Percentiles rank a stretch among this genome's conserved stretches.
Evolutionary conservation across 768 basidiomycete genomes (phyloP).

Genomic region (Gloeophyllum trabeum): DNA sequence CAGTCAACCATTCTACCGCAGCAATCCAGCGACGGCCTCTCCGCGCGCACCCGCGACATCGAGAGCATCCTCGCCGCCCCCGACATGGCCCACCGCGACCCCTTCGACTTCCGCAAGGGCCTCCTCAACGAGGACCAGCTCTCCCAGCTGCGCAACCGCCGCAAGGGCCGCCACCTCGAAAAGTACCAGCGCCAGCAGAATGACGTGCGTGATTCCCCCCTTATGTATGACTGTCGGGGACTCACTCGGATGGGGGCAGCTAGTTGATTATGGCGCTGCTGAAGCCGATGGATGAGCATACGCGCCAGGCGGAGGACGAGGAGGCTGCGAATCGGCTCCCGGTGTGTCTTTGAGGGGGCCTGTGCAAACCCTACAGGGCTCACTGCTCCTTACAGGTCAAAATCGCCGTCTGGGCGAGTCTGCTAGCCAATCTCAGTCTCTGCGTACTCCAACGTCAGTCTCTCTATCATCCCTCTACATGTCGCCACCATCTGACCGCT

Average conservation of each 20-base stretch:
- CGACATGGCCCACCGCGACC: slow-evolving; percentile 38
- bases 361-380: slow-evolving; percentile 1
- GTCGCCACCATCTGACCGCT: slow-evolving; percentile 4
- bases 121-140: slow-evolving; percentile 55
- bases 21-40: not conserved
- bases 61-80: slow-evolving; percentile 28
- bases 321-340: slow-evolving; percentile 57
- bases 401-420: slow-evolving; percentile 78
- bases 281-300: slow-evolving; percentile 86
- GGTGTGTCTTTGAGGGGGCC: slow-evolving; percentile 26
- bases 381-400: slow-evolving; percentile 44
- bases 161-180: slow-evolving; percentile 47
- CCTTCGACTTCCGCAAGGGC: slow-evolving; percentile 53
- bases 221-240: not conserved
- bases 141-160: slow-evolving; percentile 40
- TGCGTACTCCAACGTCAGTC: slow-evolving; percentile 59
- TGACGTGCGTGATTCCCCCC: slow-evolving; percentile 30
- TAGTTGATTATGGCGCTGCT: slow-evolving; percentile 82
- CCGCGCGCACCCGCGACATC: slow-evolving; percentile 13
- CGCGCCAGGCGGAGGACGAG: slow-evolving; percentile 65
- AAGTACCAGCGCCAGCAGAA: slow-evolving; percentile 66
- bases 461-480: not conserved
- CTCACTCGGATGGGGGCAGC: slow-evolving; percentile 4
- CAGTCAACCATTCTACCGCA: not conserved
- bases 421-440: slow-evolving; percentile 65